Evolutionary conservation across 768 basidiomycete genomes (phyloP), one percentile per base, ranked within the genome.

Genomic region (Dictyophora rubrovolvata): DNA sequence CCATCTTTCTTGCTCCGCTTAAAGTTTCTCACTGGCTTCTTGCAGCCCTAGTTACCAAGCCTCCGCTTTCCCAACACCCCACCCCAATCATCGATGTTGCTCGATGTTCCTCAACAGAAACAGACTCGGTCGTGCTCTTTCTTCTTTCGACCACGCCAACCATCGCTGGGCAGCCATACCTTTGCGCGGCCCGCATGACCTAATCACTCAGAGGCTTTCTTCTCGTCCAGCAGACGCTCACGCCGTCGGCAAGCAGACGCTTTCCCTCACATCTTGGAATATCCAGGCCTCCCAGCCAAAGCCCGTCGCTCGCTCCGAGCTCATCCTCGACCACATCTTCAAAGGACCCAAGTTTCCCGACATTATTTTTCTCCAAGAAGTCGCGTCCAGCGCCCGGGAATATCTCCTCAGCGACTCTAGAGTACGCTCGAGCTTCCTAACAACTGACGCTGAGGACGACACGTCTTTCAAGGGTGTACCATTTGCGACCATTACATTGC

Each of bases 281-380:
- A 54, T 62, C 60, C 20, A 60, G 28, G 59, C 51, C 61, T 47
- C 50, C 35, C 33, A 47, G 14, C 35, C 53, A 33, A 20, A n/a
- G 36, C 52, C 52, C 50, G 52, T 61, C 51, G 49, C 10, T 20
- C 61, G 61, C 52, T 22, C 61, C 59, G 37, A 61, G 33, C 60
- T 46, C 61, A 61, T 61, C 51, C 59, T 60, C 18, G 50, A 52
- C 18, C 59, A 50, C 48, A 60, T 61, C 34, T 49, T 62, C 59
- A 61, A 18, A 33, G 61, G 42, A 42, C 20, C 28, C 6, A 21
- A 54, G 9, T 54, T 48, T 46, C 47, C 61, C 47, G 61, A 62
- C 48, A 60, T 62, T 48, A 59, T 62, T 46, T 49, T 62, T 58
- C 59, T 62, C 49, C 61, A 62, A 42, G 61, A 62, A 55, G 61